phyloP scores from a whole-genome alignment of 768 basidiomycete species.

The Lepiota brunneoincarnata region DNA sequence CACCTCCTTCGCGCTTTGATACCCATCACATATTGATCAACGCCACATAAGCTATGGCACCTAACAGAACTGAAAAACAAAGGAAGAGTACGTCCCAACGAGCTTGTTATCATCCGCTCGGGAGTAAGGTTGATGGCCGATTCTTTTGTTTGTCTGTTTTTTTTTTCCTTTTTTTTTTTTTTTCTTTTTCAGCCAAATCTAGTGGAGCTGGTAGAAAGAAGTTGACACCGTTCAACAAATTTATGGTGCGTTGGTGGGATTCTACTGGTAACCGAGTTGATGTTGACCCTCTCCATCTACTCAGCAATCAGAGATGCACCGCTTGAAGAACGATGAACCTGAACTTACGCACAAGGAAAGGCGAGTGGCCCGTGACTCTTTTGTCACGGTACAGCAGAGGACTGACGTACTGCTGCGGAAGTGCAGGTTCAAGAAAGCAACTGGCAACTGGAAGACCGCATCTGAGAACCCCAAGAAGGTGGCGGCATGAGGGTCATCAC shows the following conservation, averaged over 20 bases:
- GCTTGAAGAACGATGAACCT: constrained; percentile 74
- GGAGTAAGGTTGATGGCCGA: constrained; percentile 16
- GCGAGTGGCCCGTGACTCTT: constrained; percentile 35
- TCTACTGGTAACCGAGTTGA: constrained; percentile 6
- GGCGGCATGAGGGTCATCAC: constrained; percentile 21
- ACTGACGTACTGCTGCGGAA: constrained; percentile 14
- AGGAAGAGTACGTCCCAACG: constrained; percentile 50
- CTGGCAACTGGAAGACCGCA: constrained; percentile 74
- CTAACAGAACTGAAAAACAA: constrained; percentile 41
- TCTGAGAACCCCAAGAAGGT: constrained; percentile 61
- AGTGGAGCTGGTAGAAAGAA: constrained; percentile 55
- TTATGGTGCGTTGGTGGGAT: constrained; percentile 41
- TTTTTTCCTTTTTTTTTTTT: constrained; percentile 14
- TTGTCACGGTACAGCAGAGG: constrained; percentile 14
- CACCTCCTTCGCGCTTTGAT: background rate
- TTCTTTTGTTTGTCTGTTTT: constrained; percentile 17
- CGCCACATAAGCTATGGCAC: constrained; percentile 34
- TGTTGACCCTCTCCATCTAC: constrained; percentile 7
- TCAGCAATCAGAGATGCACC: constrained; percentile 76
- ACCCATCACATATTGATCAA: constrained; percentile 6
- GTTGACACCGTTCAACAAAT: constrained; percentile 75
- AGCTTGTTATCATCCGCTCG: background rate
- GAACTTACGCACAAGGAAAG: constrained; percentile 71
- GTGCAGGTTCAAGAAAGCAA: constrained; percentile 67
- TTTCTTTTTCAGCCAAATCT: constrained; percentile 43